Conservation (phyloP, 2,329 filamentous ascomycete species). For the Neofusicoccum sp. region DNA sequence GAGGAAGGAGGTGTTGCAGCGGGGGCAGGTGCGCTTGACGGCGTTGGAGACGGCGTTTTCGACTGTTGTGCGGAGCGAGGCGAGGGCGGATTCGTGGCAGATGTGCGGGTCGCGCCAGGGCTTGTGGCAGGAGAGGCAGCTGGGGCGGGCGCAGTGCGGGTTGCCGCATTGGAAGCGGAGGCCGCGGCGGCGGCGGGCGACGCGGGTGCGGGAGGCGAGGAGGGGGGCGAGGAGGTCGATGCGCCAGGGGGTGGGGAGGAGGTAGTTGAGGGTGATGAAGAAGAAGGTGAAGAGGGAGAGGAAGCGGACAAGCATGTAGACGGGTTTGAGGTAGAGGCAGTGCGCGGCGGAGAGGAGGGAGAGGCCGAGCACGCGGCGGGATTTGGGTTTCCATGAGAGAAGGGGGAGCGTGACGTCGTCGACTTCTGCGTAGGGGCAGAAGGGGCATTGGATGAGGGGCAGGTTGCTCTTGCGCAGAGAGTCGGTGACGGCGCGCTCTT, state of each 20-base stretch:
- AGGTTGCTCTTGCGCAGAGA: slow-evolving; percentile 72
- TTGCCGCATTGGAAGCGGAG: slow-evolving; percentile 78
- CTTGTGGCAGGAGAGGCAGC: slow-evolving; percentile 81
- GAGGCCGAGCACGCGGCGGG: slow-evolving; percentile 37
- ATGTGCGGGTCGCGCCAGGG: slow-evolving; percentile 86
- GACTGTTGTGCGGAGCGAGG: slow-evolving; percentile 83
- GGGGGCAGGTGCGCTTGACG: slow-evolving; percentile 91
- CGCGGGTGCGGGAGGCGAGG: slow-evolving; percentile 59
- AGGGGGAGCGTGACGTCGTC: slow-evolving; percentile 53
- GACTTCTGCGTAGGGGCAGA: slow-evolving; percentile 88
- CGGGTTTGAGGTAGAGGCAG: neutral
- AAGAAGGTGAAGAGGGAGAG: slow-evolving; percentile 60
- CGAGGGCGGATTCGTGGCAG: slow-evolving; percentile 81
- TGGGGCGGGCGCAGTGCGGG: slow-evolving; percentile 66
- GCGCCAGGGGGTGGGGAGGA: slow-evolving; percentile 25
- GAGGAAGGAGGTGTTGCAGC: slow-evolving; percentile 89
- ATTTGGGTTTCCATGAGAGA: slow-evolving; percentile 32
- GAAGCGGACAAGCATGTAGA: slow-evolving; percentile 59
- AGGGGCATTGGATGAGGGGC: slow-evolving; percentile 81
- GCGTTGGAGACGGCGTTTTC: slow-evolving; percentile 93
- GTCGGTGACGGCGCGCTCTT: slow-evolving; percentile 78
- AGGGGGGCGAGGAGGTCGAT: slow-evolving; percentile 48
- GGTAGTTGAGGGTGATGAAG: slow-evolving; percentile 30
- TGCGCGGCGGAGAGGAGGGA: neutral
- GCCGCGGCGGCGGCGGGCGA: slow-evolving; percentile 71